Percentiles rank a stretch among this genome's conserved stretches.
phyloP scores from a whole-genome alignment of 1,284 basidiomycete genomes.

The Amylostereum areolatum region DNA sequence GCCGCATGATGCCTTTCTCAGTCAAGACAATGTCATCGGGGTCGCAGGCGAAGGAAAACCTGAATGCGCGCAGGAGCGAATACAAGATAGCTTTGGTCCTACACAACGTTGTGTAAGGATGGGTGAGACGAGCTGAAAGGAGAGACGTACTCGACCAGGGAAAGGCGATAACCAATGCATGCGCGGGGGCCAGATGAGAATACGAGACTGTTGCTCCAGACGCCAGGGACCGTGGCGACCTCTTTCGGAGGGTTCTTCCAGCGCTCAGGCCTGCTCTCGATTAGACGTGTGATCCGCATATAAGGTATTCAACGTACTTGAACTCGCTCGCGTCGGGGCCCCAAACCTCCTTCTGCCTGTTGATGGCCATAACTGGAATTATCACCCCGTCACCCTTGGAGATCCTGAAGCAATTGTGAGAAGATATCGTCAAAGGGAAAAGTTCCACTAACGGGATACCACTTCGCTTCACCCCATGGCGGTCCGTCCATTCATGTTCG shows the following conservation, averaged over 20 bases:
- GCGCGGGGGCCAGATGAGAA: conserved; percentile 56
- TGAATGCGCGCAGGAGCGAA: conserved; percentile 38
- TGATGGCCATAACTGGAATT: conserved; percentile 19
- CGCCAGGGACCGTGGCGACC: neutral
- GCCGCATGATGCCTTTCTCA: neutral
- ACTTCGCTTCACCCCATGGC: conserved; percentile 9
- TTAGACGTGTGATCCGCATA: neutral
- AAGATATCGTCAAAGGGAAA: neutral
- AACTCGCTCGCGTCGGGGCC: conserved; percentile 23
- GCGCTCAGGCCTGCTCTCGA: conserved; percentile 14
- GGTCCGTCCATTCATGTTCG: conserved; percentile 18
- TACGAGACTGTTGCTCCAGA: conserved; percentile 30
- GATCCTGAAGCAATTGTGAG: neutral
- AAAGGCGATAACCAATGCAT: conserved; percentile 67
- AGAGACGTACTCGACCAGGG: conserved; percentile 47
- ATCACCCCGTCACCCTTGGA: neutral
- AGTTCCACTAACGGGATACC: conserved; percentile 12
- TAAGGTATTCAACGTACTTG: conserved; percentile 13
- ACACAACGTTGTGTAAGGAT: neutral
- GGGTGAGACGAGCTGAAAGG: conserved; percentile 6
- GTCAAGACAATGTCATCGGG: conserved; percentile 29
- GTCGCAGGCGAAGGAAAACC: conserved; percentile 44
- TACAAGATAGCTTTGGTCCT: neutral
- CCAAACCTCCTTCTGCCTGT: conserved; percentile 19
- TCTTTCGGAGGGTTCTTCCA: conserved; percentile 12